Evolutionary conservation across 805 yeast species (phyloP).

Genomic region (Metschnikowia peoriensis): DNA sequence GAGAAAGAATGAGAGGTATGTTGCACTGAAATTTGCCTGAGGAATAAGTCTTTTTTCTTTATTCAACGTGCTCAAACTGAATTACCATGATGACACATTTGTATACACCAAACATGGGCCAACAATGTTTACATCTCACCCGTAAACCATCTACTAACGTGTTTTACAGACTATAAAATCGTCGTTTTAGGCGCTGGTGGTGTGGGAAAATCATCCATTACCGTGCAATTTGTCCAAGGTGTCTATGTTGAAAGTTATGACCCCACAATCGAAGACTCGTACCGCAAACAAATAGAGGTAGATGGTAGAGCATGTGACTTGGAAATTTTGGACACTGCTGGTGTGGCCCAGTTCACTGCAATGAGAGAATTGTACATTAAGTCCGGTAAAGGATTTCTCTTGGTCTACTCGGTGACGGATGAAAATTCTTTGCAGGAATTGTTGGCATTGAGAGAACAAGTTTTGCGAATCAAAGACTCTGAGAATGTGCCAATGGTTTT

Average conservation of each 20-base stretch:
- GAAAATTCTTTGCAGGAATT: conserved; percentile 72
- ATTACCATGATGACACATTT: not conserved
- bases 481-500: conserved; percentile 82
- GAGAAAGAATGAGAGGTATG: not conserved
- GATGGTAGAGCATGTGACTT: conserved; percentile 85
- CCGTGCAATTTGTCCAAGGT: conserved; percentile 90
- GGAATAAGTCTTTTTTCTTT: no score
- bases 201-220: conserved; percentile 91
- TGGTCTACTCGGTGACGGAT: conserved; percentile 60
- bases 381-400: conserved; percentile 73
- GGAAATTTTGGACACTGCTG: conserved; percentile 66
- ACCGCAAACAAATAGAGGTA: conserved; percentile 81
- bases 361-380: conserved; percentile 89
- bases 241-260: conserved; percentile 89
- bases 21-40: not conserved
- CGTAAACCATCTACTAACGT: conserved; percentile 10
- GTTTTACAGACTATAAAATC: conserved; percentile 66
- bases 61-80: no score
- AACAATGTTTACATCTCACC: conserved; percentile 8
- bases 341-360: conserved; percentile 87
- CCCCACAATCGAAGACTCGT: conserved; percentile 96
- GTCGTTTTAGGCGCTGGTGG: conserved; percentile 97
- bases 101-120: not conserved
- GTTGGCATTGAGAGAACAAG: conserved; percentile 77
- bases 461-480: conserved; percentile 76